A percentile compares a stretch with the other conserved stretches of the same genome.
Evolutionary conservation across 2,329 filamentous ascomycete genomes (phyloP).

Genomic region (Paecilomyces variotii): DNA sequence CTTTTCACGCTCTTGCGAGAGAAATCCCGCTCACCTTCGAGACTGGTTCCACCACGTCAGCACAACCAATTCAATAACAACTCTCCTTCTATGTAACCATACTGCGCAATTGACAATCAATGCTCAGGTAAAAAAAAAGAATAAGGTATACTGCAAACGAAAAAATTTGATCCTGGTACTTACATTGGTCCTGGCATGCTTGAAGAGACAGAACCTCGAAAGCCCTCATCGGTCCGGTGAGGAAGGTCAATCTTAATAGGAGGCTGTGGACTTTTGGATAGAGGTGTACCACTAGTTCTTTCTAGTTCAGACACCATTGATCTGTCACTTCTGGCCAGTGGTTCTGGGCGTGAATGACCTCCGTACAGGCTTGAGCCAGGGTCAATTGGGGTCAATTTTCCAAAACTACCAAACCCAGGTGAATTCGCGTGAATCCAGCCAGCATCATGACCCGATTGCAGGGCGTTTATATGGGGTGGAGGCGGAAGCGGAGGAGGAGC

Average conservation of each 20-base stretch:
- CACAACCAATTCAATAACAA: background rate
- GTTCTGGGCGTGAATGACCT: slow-evolving; percentile 31
- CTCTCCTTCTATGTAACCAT: background rate
- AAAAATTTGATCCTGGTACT: slow-evolving; percentile 11
- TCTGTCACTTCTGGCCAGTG: slow-evolving; percentile 23
- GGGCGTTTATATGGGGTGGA: slow-evolving; percentile 52
- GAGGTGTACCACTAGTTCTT: slow-evolving; percentile 18
- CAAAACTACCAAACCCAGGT: slow-evolving; percentile 40
- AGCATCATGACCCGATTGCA: slow-evolving; percentile 50
- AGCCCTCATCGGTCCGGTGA: slow-evolving; percentile 22
- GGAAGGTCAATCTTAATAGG: slow-evolving; percentile 29
- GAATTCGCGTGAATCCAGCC: slow-evolving; percentile 58
- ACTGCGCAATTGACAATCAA: background rate
- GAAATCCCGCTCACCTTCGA: slow-evolving; percentile 53
- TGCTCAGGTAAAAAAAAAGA: background rate
- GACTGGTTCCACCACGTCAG: slow-evolving; percentile 28
- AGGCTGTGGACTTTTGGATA: slow-evolving; percentile 25
- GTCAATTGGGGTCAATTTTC: slow-evolving; percentile 39
- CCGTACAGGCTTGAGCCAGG: slow-evolving; percentile 45
- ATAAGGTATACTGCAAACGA: background rate
- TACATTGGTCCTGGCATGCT: slow-evolving; percentile 24
- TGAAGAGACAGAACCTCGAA: slow-evolving; percentile 24
- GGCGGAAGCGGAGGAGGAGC: slow-evolving; percentile 59
- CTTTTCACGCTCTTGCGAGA: slow-evolving; percentile 50
- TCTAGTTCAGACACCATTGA: slow-evolving; percentile 31